Base-by-base conservation (phyloP, 306 rosid genomes). In the Canavalia gladiata region DNA sequence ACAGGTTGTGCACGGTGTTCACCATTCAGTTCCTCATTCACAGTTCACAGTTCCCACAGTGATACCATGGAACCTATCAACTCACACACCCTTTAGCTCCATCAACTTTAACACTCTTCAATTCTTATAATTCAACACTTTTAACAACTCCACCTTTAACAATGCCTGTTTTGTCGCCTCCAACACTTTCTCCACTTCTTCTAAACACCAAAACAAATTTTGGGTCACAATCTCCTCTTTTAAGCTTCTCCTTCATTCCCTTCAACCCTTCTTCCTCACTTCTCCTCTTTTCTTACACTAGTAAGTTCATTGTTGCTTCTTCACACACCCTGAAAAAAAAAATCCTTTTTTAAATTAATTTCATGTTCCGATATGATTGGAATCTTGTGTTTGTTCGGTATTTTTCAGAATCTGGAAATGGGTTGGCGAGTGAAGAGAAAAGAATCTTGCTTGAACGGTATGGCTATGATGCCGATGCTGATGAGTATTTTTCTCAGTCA, bases 391-490 rank as follows among this genome's bases (percentile, higher is more conserved):
- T 72, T 72, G 5, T 55, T 56, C 12, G 2, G 49, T 52, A 45
- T 43, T 78, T 84, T 65, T 65, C 78, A 90, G 93, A 92, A 83
- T 83, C 89, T 13, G 87, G 74, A 47, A 87, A 86, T 72, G 87
- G 88, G 72, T 69, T 90, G 85, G 87, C 86, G 33, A 87, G 78
- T 30, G 86, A 85, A 73, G 88, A 89, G 62, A 90, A 87, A 87
- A 89, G 77, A 76, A 35, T 87, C 79, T 86, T 96, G 77, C 87
- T 90, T 85, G 97, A 96, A 87, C 82, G 70, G 47, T 93, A 93
- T 75, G 98, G 98, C 74, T 89, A 91, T 60, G 89, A 96, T 86
- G 88, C 88, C 31, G 90, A 96, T 82, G 96, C 99, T 46, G 92
- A 90, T 51, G 97, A 85, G 50, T 70, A 78, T 86, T 87, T 93